These are phyloP conservation scores for Beauveria varroae DNA, from an alignment of 2,329 filamentous ascomycete species.

Conservation along the genomic window DNA sequence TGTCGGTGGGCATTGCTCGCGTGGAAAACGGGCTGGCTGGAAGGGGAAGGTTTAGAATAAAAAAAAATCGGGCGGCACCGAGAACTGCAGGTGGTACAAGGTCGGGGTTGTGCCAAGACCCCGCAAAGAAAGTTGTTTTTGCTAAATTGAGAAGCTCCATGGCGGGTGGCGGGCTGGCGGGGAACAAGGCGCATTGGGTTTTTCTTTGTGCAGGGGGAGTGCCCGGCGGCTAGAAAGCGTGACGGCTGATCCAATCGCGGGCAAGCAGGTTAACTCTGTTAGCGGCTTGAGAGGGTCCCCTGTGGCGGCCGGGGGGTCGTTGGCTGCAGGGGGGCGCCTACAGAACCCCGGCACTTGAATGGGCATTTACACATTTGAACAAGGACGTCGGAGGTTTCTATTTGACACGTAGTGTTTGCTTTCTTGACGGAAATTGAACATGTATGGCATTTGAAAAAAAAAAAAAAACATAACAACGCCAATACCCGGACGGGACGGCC, in stretches of 20 bases:
- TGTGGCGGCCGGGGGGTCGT: neutral
- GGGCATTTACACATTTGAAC: neutral
- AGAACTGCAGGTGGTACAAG: too few relatives aligned
- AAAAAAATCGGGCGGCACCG: too few relatives aligned
- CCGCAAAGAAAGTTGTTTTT: neutral
- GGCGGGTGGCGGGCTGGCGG: neutral
- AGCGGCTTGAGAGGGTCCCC: neutral
- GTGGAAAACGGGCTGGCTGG: neutral
- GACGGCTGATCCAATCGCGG: conserved; percentile 3
- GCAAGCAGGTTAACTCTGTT: too few relatives aligned
- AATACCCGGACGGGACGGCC: too few relatives aligned
- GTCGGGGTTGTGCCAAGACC: too few relatives aligned
- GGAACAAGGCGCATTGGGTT: neutral
- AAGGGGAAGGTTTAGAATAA: too few relatives aligned
- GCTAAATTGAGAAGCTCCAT: neutral
- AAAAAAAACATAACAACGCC: too few relatives aligned
- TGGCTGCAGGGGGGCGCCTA: neutral
- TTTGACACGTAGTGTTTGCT: too few relatives aligned
- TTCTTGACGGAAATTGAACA: too few relatives aligned
- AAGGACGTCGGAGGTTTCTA: neutral
- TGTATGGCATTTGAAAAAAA: too few relatives aligned
- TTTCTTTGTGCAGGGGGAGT: neutral
- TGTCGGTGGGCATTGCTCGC: neutral
- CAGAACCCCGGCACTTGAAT: neutral
- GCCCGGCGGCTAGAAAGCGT: conserved; percentile 7